Evolutionary conservation across 306 rosid genomes (phyloP), one percentile per base, ranked within the genome.

Genomic region (Dicorynia guianensis): DNA sequence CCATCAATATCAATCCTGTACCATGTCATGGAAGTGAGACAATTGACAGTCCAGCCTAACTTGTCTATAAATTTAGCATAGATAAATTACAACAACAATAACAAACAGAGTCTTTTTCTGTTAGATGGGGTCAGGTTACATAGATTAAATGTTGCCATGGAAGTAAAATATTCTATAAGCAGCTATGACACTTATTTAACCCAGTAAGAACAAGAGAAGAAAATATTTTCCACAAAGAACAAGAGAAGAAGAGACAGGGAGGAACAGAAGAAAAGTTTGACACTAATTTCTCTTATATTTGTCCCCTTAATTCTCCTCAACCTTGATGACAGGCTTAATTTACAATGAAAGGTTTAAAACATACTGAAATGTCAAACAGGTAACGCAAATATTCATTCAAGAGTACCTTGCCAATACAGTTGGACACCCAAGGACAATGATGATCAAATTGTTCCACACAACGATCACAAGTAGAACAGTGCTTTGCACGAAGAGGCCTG

Each of bases 401-500:
- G 47, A 46, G 65, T 78, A 95, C 99, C 99, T 95, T 95, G 87
- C 99, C 99, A 44, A 95, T 90, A 85, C 99, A 96, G 86, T 96
- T 96, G 79, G 99, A 96, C 65, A 96, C 99, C 99, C 99, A 96
- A 15, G 99, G 99, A 81, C 99, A 96, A 80, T 96, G 99, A 82
- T 92, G 99, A 72, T 96, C 99, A 81, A 96, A 96, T 77, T 96
- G 99, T 76, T 96, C 99, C 69, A 96, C 96, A 78, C 99, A 96
- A 60, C 93, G 96, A 80, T 92, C 84, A 67, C 99, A 96, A 19
- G 92, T 89, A 67, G 98, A 90, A 80, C 99, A 96, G 71, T 96
- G 99, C 87, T 96, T 96, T 54, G 99, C 99, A 36, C 99, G 99
- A 74, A 92, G 98, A 67, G 99, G 99, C 84, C 97, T 90, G 85